These are phyloP conservation scores for Pichia sp. DNA, from an alignment of 1,139 yeast species.

Conservation along the genomic window DNA sequence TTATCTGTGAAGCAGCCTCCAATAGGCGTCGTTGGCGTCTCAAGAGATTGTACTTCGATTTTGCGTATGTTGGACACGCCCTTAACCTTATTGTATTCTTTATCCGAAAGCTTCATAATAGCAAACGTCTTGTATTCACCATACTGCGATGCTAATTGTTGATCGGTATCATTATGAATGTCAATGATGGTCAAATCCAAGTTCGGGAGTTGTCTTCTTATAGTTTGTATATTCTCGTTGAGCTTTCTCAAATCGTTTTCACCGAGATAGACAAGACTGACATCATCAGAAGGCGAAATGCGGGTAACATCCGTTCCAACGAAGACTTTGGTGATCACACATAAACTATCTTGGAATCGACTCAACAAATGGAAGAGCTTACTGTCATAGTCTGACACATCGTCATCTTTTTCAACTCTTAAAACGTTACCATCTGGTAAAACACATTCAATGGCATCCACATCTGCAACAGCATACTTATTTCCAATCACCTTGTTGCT, in stretches of 20 bases:
- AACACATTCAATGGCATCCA: slow-evolving; percentile 18
- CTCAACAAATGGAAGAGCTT: slow-evolving; percentile 13
- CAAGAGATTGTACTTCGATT: background rate
- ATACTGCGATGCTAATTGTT: background rate
- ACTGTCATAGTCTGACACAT: background rate
- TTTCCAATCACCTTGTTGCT: slow-evolving; percentile 11
- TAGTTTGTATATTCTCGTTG: slow-evolving; percentile 9
- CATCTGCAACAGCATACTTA: slow-evolving; percentile 7
- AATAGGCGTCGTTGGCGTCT: background rate
- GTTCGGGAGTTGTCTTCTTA: slow-evolving; percentile 6
- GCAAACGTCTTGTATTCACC: slow-evolving; percentile 17
- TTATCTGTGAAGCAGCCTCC: slow-evolving; percentile 1
- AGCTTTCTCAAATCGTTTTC: slow-evolving; percentile 13
- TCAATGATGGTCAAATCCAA: slow-evolving; percentile 16
- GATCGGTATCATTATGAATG: slow-evolving; percentile 3
- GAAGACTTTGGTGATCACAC: slow-evolving; percentile 17
- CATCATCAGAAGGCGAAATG: background rate
- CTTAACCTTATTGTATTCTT: slow-evolving; percentile 2
- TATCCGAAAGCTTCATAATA: slow-evolving; percentile 9
- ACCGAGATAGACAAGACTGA: slow-evolving; percentile 16
- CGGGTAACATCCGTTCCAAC: background rate
- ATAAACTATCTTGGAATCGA: slow-evolving; percentile 12
- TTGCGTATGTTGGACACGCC: background rate
- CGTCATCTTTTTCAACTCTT: slow-evolving; percentile 2
- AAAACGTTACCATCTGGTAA: slow-evolving; percentile 23